A percentile compares a stretch with the other conserved stretches of the same genome.
phyloP scores from a whole-genome alignment of 345 rosid genomes.

The Odontarrhena argentea region DNA sequence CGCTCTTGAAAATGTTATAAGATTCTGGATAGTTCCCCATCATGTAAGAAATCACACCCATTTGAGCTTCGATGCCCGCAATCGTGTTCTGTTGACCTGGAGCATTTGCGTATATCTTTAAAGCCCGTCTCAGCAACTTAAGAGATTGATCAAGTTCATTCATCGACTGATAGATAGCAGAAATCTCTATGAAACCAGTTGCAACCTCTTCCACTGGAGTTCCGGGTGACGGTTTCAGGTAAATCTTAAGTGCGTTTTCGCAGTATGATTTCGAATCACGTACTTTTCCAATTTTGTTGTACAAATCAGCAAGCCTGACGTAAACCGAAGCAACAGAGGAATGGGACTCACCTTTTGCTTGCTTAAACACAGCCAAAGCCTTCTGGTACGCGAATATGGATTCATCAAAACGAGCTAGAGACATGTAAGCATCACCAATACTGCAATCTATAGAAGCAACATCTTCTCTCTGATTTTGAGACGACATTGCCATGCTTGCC shows the following conservation, averaged over 20 bases:
- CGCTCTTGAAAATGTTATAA: constrained; percentile 62
- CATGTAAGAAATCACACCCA: constrained; percentile 92
- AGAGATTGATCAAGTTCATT: constrained; percentile 66
- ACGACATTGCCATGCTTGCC: constrained; percentile 87
- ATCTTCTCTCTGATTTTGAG: constrained; percentile 62
- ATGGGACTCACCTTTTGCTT: constrained; percentile 77
- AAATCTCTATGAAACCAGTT: constrained; percentile 72
- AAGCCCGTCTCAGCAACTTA: constrained; percentile 67
- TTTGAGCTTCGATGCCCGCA: constrained; percentile 92
- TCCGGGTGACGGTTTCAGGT: constrained; percentile 57
- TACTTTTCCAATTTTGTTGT: constrained; percentile 74
- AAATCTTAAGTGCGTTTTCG: constrained; percentile 77
- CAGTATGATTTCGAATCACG: constrained; percentile 84
- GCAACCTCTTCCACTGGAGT: constrained; percentile 77
- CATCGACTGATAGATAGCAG: constrained; percentile 86
- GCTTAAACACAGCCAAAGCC: constrained; percentile 73
- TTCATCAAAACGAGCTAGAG: constrained; percentile 85
- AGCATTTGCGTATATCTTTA: constrained; percentile 56
- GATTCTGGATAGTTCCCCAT: constrained; percentile 73
- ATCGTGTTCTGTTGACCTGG: constrained; percentile 76
- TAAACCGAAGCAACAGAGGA: constrained; percentile 82
- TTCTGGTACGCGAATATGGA: constrained; percentile 87
- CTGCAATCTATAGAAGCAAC: constrained; percentile 83
- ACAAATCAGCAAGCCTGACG: constrained; percentile 84
- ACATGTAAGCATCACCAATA: constrained; percentile 87